Percentiles rank a stretch among this genome's conserved stretches.
phyloP scores from a whole-genome alignment of 257 asterid genomes.

The Voacanga thouarsii region DNA sequence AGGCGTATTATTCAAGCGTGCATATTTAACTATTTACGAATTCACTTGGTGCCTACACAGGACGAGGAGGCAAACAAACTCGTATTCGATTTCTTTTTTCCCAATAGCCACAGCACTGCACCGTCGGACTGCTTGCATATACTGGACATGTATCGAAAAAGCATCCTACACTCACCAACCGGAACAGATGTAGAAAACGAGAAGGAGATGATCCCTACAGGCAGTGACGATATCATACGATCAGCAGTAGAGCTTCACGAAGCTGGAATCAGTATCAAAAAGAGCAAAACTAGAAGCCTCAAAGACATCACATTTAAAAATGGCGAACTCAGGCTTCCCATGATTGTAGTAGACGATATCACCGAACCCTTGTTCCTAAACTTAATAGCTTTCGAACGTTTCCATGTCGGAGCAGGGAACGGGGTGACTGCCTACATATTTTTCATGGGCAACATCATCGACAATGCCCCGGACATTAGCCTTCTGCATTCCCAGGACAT shows the following conservation, averaged over 20 bases:
- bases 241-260: conserved; percentile 56
- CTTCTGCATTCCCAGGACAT: conserved; percentile 42
- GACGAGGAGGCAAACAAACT: conserved; percentile 15
- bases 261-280: conserved; percentile 44
- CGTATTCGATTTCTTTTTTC: conserved; percentile 18
- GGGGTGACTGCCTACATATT: conserved; percentile 51
- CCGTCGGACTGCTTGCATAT: conserved; percentile 26
- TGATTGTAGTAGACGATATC: conserved; percentile 39
- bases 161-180: neutral
- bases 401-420: conserved; percentile 50
- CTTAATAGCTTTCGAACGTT: conserved; percentile 53
- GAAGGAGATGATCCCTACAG: neutral
- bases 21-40: no score
- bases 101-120: neutral
- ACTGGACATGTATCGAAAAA: conserved; percentile 33
- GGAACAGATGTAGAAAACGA: neutral
- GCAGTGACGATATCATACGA: conserved; percentile 33
- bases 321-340: conserved; percentile 51
- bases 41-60: neutral
- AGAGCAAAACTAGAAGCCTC: conserved; percentile 36
- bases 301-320: conserved; percentile 41
- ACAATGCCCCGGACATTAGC: conserved; percentile 44
- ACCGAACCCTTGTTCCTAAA: conserved; percentile 44
- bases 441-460: conserved; percentile 56
- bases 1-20: no score